Base-by-base conservation (phyloP, 495 filamentous ascomycete species). In the Penicillium cinerascens region DNA sequence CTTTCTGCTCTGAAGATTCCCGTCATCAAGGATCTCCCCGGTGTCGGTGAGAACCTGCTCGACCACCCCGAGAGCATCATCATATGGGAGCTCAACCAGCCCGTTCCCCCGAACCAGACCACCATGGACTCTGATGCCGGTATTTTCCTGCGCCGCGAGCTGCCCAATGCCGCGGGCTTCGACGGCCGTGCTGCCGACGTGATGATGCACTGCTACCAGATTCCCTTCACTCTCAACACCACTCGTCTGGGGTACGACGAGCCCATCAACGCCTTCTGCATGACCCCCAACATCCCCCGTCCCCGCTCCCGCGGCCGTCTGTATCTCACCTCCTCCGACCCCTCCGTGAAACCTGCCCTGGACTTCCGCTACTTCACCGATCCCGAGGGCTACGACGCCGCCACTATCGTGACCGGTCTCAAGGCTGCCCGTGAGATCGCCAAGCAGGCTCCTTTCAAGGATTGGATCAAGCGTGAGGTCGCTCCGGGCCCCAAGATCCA, bases 161-260 rank as follows among this genome's bases (percentile, higher is more conserved):
- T 69, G 18, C 74, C 78, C 22, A 82, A 86, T 46, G 84, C 86
- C 9, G 81, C 82, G 9, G 80, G 80, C 10, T 71, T 74, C 9
- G 87, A 89, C 56, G 84, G 84, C 55, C 79, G 83, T 39, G 81
- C 84, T 35, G 84, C 85, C 49, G 88, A 93, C 60, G 68, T 93
- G 49, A 92, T 92, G 88, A 90, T 91, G 87, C 89, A 93, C 71
- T 92, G 88, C 77, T 92, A 92, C 69, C 89, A 93, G 68, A 91
- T 91, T 49, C 88, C 87, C 27, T 91, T 91, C 69, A 85, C 82
- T 37, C 77, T 87, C 51, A 87, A 87, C 73, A 87, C 81, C 44
- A 66, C 71, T 5, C 78, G 88, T n/a, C 74, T 92, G 6, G 88
- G 88, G 40, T 91, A 92, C 59, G 80, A 87, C 59, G 75, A 72